Percentiles rank a stretch among this genome's conserved stretches.
These are phyloP conservation scores for Lodderomyces elongisporus DNA, from an alignment of 1,139 yeast species.

Conservation along the genomic window DNA sequence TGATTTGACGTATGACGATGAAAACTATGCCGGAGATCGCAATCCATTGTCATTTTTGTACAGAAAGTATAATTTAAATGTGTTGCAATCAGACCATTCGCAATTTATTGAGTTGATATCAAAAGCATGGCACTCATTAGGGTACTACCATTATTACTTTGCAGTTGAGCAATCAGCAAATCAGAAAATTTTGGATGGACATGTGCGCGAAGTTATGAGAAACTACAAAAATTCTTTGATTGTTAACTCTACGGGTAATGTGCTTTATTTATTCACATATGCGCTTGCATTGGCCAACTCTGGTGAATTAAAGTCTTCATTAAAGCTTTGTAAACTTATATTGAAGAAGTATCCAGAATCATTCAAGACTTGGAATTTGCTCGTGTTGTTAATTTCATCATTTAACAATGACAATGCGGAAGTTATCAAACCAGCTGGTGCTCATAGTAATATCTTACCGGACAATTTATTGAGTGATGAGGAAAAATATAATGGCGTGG, in stretches of 20 bases:
- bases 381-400: slow-evolving; percentile 29
- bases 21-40: slow-evolving; percentile 14
- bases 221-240: slow-evolving; percentile 36
- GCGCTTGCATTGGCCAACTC: slow-evolving; percentile 34
- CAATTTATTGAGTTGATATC: slow-evolving; percentile 30
- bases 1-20: slow-evolving; percentile 28
- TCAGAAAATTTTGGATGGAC: slow-evolving; percentile 15
- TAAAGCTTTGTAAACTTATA: slow-evolving; percentile 39
- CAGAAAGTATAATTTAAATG: slow-evolving; percentile 32
- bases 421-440: slow-evolving; percentile 10
- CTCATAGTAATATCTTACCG: slow-evolving; percentile 9
- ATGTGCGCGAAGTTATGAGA: slow-evolving; percentile 17
- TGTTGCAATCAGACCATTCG: slow-evolving; percentile 27
- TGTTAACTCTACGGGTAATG: slow-evolving; percentile 36
- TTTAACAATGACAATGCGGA: slow-evolving; percentile 25
- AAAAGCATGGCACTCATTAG: slow-evolving; percentile 37
- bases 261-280: slow-evolving; percentile 29
- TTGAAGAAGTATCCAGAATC: slow-evolving; percentile 41
- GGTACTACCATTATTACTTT: slow-evolving; percentile 28
- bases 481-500: slow-evolving; percentile 4
- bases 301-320: slow-evolving; percentile 23
- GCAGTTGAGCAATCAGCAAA: slow-evolving; percentile 27
- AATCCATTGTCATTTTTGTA: slow-evolving; percentile 34
- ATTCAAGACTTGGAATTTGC: slow-evolving; percentile 44
- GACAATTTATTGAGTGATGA: slow-evolving; percentile 8